These are phyloP conservation scores for Crotalaria pallida DNA, from an alignment of 306 rosid species.

Conservation along the genomic window DNA sequence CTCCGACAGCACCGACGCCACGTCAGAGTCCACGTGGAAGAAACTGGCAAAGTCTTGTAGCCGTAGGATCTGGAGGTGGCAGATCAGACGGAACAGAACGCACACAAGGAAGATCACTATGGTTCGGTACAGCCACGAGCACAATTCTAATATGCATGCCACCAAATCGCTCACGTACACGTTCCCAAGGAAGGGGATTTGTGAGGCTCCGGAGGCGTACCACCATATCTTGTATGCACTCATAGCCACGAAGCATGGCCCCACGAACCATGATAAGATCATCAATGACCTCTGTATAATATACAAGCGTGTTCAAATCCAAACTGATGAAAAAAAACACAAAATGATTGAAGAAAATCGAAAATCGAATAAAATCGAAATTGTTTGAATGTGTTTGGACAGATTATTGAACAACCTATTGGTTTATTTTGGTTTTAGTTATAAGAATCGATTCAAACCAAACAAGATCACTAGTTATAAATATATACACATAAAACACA, in stretches of 20 bases:
- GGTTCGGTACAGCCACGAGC: slow-evolving; percentile 80
- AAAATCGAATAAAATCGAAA: too few relatives aligned
- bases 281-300: slow-evolving; percentile 59
- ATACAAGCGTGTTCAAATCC: too few relatives aligned
- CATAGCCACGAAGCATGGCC: slow-evolving; percentile 67
- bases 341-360: too few relatives aligned
- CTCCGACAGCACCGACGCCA: slow-evolving; percentile 63
- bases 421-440: too few relatives aligned
- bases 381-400: too few relatives aligned
- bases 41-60: slow-evolving; percentile 59
- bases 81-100: slow-evolving; percentile 80
- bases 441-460: too few relatives aligned
- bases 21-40: slow-evolving; percentile 74
- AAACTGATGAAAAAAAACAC: too few relatives aligned
- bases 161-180: slow-evolving; percentile 56
- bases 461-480: too few relatives aligned
- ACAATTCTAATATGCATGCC: slow-evolving; percentile 67
- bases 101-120: slow-evolving; percentile 72
- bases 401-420: too few relatives aligned
- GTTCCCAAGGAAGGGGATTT: slow-evolving; percentile 69
- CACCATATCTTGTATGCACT: slow-evolving; percentile 94
- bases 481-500: too few relatives aligned
- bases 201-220: slow-evolving; percentile 82
- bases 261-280: slow-evolving; percentile 46
- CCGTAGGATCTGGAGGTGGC: slow-evolving; percentile 84